These are phyloP conservation scores for Verticillium tricorpus DNA, from an alignment of 2,329 filamentous ascomycete genomes.

Conservation along the genomic window DNA sequence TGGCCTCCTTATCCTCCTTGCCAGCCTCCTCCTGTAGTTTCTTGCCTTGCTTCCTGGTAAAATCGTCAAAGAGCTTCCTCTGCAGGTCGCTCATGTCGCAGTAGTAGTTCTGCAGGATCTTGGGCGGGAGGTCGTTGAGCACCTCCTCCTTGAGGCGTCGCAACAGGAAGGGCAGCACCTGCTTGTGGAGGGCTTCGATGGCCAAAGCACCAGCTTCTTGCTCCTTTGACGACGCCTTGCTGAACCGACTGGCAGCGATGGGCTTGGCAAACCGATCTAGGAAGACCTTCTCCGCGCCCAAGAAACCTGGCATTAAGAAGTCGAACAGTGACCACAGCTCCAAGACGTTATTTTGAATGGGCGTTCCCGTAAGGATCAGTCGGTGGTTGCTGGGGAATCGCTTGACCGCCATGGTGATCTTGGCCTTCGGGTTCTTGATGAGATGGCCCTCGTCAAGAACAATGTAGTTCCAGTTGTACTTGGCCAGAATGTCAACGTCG, in stretches of 20 bases:
- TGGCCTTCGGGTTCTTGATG: conserved; percentile 98
- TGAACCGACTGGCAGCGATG: conserved; percentile 89
- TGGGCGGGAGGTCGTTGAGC: conserved; percentile 89
- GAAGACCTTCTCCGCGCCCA: conserved; percentile 94
- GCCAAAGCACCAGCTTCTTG: conserved; percentile 95
- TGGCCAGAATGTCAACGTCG: conserved; percentile 77
- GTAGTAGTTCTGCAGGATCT: conserved; percentile 99
- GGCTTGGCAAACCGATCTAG: conserved; percentile 92
- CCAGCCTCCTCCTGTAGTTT: conserved; percentile 80
- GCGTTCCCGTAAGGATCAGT: conserved; percentile 91
- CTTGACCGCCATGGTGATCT: conserved; percentile 92
- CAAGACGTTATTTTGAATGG: conserved; percentile 95
- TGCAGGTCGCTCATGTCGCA: conserved; percentile 95
- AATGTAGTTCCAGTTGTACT: conserved; percentile 93
- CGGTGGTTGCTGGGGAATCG: conserved; percentile 85
- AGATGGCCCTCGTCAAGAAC: conserved; percentile 96
- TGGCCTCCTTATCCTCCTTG: conserved; percentile 83
- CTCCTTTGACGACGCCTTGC: conserved; percentile 96
- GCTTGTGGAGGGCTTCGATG: conserved; percentile 97
- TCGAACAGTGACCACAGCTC: conserved; percentile 98
- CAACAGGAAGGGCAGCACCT: conserved; percentile 92
- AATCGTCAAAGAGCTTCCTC: conserved; percentile 93
- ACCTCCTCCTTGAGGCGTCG: conserved; percentile 97
- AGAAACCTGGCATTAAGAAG: conserved; percentile 97
- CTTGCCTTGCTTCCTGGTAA: conserved; percentile 88